phyloP scores from a whole-genome alignment of 1,139 yeast species.

The Fermentozyma sake region DNA sequence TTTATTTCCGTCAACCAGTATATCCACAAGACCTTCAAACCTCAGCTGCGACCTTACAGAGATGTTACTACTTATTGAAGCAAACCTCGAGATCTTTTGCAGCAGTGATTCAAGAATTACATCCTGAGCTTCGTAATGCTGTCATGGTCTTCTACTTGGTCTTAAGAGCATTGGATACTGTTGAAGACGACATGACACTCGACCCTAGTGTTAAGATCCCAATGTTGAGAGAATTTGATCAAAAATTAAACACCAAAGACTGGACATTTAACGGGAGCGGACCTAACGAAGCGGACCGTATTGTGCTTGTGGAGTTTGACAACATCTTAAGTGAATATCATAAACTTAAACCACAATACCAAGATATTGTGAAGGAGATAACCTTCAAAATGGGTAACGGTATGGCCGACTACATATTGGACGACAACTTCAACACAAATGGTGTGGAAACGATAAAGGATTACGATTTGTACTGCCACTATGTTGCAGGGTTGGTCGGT shows the following conservation, averaged over 20 bases:
- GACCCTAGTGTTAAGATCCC: slow-evolving; percentile 70
- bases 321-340: slow-evolving; percentile 65
- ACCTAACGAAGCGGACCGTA: slow-evolving; percentile 76
- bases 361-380: slow-evolving; percentile 71
- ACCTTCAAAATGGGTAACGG: slow-evolving; percentile 91
- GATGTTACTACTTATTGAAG: slow-evolving; percentile 67
- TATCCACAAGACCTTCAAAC: slow-evolving; percentile 46
- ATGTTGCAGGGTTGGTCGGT: slow-evolving; percentile 97
- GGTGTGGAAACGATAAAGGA: slow-evolving; percentile 79
- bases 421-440: slow-evolving; percentile 70
- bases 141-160: slow-evolving; percentile 81
- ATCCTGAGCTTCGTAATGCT: slow-evolving; percentile 82
- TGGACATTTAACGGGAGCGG: slow-evolving; percentile 81
- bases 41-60: slow-evolving; percentile 45
- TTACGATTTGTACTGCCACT: slow-evolving; percentile 88
- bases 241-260: slow-evolving; percentile 55
- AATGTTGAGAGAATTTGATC: slow-evolving; percentile 62
- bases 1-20: slow-evolving; percentile 49
- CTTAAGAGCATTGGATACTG: slow-evolving; percentile 88
- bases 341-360: slow-evolving; percentile 69
- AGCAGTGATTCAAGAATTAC: slow-evolving; percentile 85
- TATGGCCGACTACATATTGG: slow-evolving; percentile 89
- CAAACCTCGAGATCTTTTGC: slow-evolving; percentile 87
- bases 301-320: slow-evolving; percentile 71
- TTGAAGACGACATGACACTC: slow-evolving; percentile 94